Percentiles rank a stretch among this genome's conserved stretches.
These are phyloP conservation scores for Pleurotus salmoneostramineus DNA, from an alignment of 768 basidiomycete genomes.

Conservation along the genomic window DNA sequence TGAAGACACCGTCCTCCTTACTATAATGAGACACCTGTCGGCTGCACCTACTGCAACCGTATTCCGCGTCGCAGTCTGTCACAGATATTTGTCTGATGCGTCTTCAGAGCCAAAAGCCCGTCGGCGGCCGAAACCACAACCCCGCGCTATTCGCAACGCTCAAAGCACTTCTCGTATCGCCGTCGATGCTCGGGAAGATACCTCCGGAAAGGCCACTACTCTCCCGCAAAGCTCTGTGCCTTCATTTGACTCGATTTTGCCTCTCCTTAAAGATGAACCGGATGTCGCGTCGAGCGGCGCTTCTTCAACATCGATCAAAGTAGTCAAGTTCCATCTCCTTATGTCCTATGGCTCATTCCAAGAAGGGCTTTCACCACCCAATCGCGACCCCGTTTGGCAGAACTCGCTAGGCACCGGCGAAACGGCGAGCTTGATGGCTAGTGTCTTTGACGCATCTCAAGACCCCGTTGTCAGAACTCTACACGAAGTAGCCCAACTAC, in stretches of 20 bases:
- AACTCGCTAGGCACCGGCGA: constrained; percentile 19
- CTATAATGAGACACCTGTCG: constrained; percentile 31
- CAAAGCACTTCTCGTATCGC: constrained; percentile 9
- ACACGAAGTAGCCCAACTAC: constrained; percentile 2
- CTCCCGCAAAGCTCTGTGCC: constrained; percentile 14
- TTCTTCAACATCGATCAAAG: constrained; percentile 14
- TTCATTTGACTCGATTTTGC: constrained; percentile 15
- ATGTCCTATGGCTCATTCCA: constrained; percentile 34
- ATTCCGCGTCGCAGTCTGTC: constrained; percentile 42
- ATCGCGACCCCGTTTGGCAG: constrained; percentile 31
- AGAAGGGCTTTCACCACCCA: constrained; percentile 15
- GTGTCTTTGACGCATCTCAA: constrained; percentile 18
- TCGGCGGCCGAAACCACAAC: constrained; percentile 17
- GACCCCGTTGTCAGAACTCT: constrained; percentile 10
- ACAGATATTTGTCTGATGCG: constrained; percentile 18
- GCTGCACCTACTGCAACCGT: constrained; percentile 28
- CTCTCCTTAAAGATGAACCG: constrained; percentile 13
- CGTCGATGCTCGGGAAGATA: not conserved
- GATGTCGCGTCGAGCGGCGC: constrained; percentile 2
- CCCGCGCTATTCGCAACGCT: constrained; percentile 16
- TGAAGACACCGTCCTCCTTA: constrained; percentile 21
- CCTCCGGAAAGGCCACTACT: constrained; percentile 4
- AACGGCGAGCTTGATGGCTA: constrained; percentile 20
- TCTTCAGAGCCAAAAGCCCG: not conserved
- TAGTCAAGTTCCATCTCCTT: constrained; percentile 35